Evolutionary conservation across 1,139 yeast species (phyloP), one percentile per base, ranked within the genome.

Genomic region (Groenewaldozyma auringiensis): DNA sequence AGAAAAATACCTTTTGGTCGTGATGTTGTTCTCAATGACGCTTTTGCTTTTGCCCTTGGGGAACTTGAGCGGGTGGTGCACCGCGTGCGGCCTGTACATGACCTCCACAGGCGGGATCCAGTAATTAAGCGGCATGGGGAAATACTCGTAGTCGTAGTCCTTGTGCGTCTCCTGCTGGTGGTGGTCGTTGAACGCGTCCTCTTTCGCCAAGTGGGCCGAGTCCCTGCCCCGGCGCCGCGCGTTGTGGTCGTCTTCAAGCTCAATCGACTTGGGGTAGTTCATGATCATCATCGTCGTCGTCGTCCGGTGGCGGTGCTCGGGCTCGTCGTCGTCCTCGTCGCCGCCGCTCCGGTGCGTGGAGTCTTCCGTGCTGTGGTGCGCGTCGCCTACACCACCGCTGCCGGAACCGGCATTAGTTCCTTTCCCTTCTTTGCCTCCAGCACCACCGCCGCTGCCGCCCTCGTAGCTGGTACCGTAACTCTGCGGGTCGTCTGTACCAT

Each of bases 41-140:
- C 46, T 47, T 44, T 44, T 44, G 8, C 51, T 38, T 14, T 50
- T 47, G 18, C 53, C 53, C 11, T 47, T 43, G 4, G 59, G 59
- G 37, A 54, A 47, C 43, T 56, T 54, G 47, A 57, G 45, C 2
- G 60, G 60, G 40, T 56, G 79, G 54, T 76, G 81, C 1, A 74
- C 78, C 4, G 79, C 71, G 56, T 77, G 82, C 1, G 82, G 82
- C 51, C 77, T 72, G 56, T 77, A 77, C 8, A 76, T 81, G 44
- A 73, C 79, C 56, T 76, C 78, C 25, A 77, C 76, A 1, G 81
- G 82, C 8, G 81, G 80, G 44, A 76, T 63, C 60, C 76, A 76
- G 56, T 77, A 77, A 35, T 75, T 78, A 50, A 67, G 69, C 47
- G 78, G 75, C 46, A 77, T 72, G 1, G 81, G 81, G 59, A 75